These are phyloP conservation scores for Phytopythium boreale DNA, from an alignment of 352 stramenopile species.

Conservation along the genomic window DNA sequence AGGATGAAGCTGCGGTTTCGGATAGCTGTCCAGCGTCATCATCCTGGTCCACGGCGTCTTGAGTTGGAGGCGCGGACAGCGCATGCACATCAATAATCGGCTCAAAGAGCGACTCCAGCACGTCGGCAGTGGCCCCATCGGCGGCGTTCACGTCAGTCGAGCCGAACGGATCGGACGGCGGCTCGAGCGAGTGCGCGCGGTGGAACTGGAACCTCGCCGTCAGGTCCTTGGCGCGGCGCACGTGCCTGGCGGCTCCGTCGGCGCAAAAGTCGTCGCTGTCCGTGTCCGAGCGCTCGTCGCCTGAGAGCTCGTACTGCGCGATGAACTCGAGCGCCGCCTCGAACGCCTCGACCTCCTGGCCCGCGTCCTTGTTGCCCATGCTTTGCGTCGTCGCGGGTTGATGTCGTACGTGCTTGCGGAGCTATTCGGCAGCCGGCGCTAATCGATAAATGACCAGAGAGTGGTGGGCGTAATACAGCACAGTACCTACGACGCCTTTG, in stretches of 20 bases:
- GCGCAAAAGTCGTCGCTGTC: neutral
- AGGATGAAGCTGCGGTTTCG: neutral
- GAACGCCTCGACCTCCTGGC: constrained; percentile 1
- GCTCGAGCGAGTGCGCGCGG: constrained; percentile 1
- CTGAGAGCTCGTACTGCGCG: constrained; percentile 6
- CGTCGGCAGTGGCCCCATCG: neutral
- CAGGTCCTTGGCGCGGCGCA: neutral
- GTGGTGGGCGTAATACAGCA: too few species aligned
- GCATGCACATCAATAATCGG: neutral
- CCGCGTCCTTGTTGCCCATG: neutral
- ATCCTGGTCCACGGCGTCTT: neutral
- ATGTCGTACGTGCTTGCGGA: neutral
- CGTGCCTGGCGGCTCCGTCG: too few species aligned
- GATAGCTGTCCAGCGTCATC: neutral
- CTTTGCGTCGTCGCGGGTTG: too few species aligned
- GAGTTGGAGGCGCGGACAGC: neutral
- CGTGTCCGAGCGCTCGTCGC: neutral
- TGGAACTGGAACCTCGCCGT: constrained; percentile 2
- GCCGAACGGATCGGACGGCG: too few species aligned
- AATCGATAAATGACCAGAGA: neutral
- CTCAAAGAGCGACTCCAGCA: neutral
- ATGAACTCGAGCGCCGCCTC: constrained; percentile 10
- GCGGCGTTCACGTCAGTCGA: neutral
- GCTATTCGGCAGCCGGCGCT: neutral
- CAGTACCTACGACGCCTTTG: too few species aligned